phyloP scores from a whole-genome alignment of 2,329 filamentous ascomycete species.

The Beauveria asiatica region DNA sequence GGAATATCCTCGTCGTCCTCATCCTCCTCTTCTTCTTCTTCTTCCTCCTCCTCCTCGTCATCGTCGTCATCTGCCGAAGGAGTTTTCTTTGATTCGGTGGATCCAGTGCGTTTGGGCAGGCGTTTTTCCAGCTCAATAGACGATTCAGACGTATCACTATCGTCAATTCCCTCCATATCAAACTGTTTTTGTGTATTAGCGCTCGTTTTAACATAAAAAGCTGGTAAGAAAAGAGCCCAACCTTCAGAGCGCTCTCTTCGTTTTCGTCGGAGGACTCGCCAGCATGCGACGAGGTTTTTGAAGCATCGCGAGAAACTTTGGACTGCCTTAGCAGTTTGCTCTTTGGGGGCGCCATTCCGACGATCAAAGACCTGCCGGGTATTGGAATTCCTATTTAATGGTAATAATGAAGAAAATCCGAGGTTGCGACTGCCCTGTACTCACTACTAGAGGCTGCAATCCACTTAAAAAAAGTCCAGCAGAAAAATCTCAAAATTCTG shows the following conservation, averaged over 20 bases:
- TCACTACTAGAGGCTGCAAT: neutral
- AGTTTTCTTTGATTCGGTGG: slow-evolving; percentile 15
- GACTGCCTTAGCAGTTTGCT: neutral
- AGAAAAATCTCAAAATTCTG: slow-evolving; percentile 13
- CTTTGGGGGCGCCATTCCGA: neutral
- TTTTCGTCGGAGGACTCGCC: slow-evolving; percentile 12
- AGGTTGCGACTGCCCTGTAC: neutral
- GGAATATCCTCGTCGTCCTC: slow-evolving; percentile 74
- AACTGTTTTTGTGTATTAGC: slow-evolving; percentile 25
- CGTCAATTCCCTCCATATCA: slow-evolving; percentile 49
- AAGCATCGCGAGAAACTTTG: neutral
- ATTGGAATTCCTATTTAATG: no score
- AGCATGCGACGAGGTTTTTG: neutral
- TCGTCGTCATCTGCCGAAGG: slow-evolving; percentile 37
- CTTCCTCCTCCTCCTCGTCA: slow-evolving; percentile 43
- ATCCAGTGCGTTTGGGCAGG: slow-evolving; percentile 30
- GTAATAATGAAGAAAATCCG: neutral
- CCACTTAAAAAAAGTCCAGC: neutral
- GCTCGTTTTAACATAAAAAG: neutral
- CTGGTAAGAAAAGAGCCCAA: neutral
- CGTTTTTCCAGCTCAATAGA: slow-evolving; percentile 63
- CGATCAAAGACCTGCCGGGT: neutral
- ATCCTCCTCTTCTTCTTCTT: slow-evolving; percentile 49
- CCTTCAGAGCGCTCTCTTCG: slow-evolving; percentile 1
- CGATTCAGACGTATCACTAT: slow-evolving; percentile 57